phyloP scores from a whole-genome alignment of 257 asterid species.

The Cruciata laevipes region DNA sequence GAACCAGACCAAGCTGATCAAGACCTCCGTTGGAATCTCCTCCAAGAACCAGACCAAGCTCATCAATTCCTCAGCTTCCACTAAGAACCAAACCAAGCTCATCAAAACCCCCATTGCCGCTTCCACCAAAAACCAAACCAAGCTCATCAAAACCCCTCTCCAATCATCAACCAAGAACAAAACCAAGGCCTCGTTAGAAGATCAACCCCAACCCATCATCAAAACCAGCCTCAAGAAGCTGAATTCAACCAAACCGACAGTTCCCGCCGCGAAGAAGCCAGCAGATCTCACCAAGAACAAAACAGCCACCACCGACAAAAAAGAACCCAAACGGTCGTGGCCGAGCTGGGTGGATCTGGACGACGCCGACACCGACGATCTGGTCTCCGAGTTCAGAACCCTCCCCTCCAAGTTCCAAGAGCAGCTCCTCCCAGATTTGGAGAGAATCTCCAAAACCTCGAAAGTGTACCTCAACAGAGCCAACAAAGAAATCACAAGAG shows the following conservation, averaged over 20 bases:
- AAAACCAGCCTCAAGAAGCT: conserved; percentile 56
- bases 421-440: conserved; percentile 71
- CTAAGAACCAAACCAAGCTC: conserved; percentile 8
- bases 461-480: conserved; percentile 46
- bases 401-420: conserved; percentile 75
- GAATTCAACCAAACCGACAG: conserved; percentile 40
- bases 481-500: conserved; percentile 69
- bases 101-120: conserved; percentile 3
- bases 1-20: conserved; percentile 26
- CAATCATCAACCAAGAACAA: conserved; percentile 24
- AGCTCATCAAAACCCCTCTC: conserved; percentile 23
- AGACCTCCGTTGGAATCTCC: background rate
- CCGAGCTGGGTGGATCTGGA: conserved; percentile 40
- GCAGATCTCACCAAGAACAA: conserved; percentile 43
- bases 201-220: conserved; percentile 9
- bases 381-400: conserved; percentile 55
- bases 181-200: conserved; percentile 24
- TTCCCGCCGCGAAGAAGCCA: conserved; percentile 34
- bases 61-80: background rate
- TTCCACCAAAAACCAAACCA: conserved; percentile 43
- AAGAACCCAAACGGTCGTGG: conserved; percentile 19
- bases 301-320: conserved; percentile 18
- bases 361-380: conserved; percentile 41
- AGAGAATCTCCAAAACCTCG: conserved; percentile 64
- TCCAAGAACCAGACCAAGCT: conserved; percentile 7